Evolutionary conservation across 768 basidiomycete species (phyloP), one percentile per base, ranked within the genome.

Genomic region (Rubroboletus pulcherrimus): DNA sequence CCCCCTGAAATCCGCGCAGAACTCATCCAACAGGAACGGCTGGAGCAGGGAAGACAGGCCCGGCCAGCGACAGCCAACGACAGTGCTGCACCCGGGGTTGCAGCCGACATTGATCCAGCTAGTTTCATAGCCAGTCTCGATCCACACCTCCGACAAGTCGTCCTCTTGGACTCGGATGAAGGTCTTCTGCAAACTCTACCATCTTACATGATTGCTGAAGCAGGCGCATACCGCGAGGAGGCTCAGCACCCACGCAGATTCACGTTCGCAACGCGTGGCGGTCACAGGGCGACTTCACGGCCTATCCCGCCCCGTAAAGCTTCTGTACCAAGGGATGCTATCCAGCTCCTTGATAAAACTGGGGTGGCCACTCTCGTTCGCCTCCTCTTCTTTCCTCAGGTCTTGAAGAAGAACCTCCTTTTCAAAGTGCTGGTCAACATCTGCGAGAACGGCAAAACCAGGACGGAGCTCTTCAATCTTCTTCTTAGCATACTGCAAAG

Each of bases 1-100:
- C 97, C 97, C 4, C 91, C 95, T 3, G 95, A 97, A 64, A 91
- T 99, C 53, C 89, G 97, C 24, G 94, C 93, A 1, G 97, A 99
- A 68, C 93, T 99, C 45, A 84, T 99, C 24, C 93, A 97, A 67
- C 94, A 98, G 73, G 96, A 98, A 73, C 85, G 88, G 4, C 72
- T 89, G 53, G 94, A 98, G 63, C 85, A 86, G 53, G 78, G 86
- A 26, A 77, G 87, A n/a, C 80, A 83, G 34, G 68, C 75, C 21
- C 70, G 59, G 5, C 64, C 70, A 21, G 58, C 72, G 39, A 62
- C 70, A 30, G 60, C 73, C 11, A 64, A 74, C 21, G 71, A 63
- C 31, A 60, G 55, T 37, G 47, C 66, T 33, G 39, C 66, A 19
- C 61, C 71, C 5, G 79, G 75, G 40, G 76, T 71, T 12, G 79